Evolutionary conservation across 441 rosid genomes (phyloP).

Genomic region (Erodium chrysanthum): DNA sequence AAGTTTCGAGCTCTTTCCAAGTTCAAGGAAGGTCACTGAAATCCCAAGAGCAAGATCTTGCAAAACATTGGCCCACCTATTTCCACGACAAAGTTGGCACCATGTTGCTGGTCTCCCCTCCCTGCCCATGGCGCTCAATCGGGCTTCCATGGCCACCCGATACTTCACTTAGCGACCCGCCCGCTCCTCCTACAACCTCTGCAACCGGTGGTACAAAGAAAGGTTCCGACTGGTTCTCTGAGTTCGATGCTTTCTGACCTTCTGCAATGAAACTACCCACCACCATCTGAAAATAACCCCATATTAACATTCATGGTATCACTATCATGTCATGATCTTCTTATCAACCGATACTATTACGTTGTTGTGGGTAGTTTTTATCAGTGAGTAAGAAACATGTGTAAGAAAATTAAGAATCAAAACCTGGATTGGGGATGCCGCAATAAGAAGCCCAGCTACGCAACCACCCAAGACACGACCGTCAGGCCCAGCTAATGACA

Average conservation of each 20-base stretch:
- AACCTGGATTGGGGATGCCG: conserved; percentile 52
- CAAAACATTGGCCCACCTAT: too few species aligned
- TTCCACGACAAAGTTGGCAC: not conserved
- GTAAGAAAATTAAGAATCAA: not conserved
- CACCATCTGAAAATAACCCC: conserved; percentile 21
- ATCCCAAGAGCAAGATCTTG: not conserved
- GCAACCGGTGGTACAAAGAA: conserved; percentile 8
- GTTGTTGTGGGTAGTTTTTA: too few species aligned
- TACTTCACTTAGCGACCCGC: not conserved
- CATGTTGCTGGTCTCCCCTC: too few species aligned
- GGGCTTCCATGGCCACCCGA: conserved; percentile 2
- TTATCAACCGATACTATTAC: too few species aligned
- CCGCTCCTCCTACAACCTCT: not conserved
- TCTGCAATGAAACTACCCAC: conserved; percentile 27
- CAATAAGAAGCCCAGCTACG: conserved; percentile 43
- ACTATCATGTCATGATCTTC: too few species aligned
- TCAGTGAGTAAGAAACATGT: not conserved
- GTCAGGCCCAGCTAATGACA: conserved; percentile 45
- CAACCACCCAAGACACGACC: conserved; percentile 51
- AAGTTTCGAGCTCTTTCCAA: not conserved
- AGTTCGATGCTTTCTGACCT: conserved; percentile 16
- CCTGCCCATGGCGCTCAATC: not conserved
- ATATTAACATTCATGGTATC: not conserved
- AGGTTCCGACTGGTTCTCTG: conserved; percentile 17
- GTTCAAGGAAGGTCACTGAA: not conserved